Conservation (phyloP, 352 stramenopile species). For the Pythium sukuiense region DNA sequence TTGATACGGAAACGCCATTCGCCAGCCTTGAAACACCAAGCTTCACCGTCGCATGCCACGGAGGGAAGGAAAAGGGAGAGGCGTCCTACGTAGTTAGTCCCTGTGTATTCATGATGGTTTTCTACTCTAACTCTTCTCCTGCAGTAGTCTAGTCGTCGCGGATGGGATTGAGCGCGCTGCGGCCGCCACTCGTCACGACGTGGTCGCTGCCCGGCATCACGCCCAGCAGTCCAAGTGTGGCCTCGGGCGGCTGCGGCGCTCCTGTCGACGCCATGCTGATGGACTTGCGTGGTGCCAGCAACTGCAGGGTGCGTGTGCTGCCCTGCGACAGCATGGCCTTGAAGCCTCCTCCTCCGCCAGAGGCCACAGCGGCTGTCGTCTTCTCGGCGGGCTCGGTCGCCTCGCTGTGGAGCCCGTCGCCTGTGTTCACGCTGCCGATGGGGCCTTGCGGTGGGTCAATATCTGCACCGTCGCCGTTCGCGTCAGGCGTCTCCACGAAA, state of each 20-base stretch:
- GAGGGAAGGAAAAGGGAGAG: too few species aligned
- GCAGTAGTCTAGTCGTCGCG: constrained; percentile 2
- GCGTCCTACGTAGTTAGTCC: too few species aligned
- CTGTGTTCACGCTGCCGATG: constrained; percentile 30
- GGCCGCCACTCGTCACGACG: constrained; percentile 1
- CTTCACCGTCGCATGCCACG: too few species aligned
- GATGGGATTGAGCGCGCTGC: constrained; percentile 7
- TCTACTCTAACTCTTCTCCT: too few species aligned
- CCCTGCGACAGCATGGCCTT: constrained; percentile 27
- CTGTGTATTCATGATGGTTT: too few species aligned
- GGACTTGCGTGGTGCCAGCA: constrained; percentile 24
- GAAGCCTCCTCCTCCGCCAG: constrained; percentile 3
- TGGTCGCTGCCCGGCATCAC: constrained; percentile 8
- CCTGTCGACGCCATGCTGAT: constrained; percentile 7
- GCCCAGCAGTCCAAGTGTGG: not conserved
- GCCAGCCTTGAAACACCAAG: too few species aligned
- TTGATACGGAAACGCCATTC: too few species aligned
- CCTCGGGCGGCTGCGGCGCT: not conserved
- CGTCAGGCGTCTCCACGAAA: constrained; percentile 53
- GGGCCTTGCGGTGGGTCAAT: not conserved
- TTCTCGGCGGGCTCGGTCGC: constrained; percentile 15
- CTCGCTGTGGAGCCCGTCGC: constrained; percentile 9
- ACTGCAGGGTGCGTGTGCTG: constrained; percentile 30
- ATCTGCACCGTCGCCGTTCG: constrained; percentile 1
- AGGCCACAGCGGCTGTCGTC: not conserved